These are phyloP conservation scores for Pseudonectria buxi DNA, from an alignment of 2,329 filamentous ascomycete species.

Conservation along the genomic window DNA sequence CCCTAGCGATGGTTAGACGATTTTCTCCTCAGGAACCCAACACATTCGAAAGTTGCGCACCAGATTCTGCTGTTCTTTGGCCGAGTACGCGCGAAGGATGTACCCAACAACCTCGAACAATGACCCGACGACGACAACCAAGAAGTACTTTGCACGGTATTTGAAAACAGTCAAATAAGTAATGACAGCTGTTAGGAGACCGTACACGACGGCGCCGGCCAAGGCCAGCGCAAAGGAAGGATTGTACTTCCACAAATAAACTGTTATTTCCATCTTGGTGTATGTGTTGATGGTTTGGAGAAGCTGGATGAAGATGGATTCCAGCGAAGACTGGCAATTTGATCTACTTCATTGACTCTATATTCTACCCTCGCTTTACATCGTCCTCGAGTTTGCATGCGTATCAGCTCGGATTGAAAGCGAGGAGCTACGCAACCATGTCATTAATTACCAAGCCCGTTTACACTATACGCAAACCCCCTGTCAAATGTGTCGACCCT, in stretches of 20 bases:
- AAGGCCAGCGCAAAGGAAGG: slow-evolving; percentile 37
- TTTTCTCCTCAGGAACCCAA: too few species aligned
- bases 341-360: too few species aligned
- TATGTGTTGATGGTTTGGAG: background rate
- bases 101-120: slow-evolving; percentile 37
- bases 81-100: slow-evolving; percentile 30
- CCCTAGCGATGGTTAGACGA: slow-evolving; percentile 15
- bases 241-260: slow-evolving; percentile 36
- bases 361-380: too few species aligned
- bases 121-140: slow-evolving; percentile 35
- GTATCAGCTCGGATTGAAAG: slow-evolving; percentile 11
- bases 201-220: slow-evolving; percentile 34
- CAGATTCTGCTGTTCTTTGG: slow-evolving; percentile 28
- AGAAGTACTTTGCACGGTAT: slow-evolving; percentile 37
- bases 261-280: slow-evolving; percentile 17
- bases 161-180: slow-evolving; percentile 35
- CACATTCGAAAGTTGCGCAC: slow-evolving; percentile 12
- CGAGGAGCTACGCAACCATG: too few species aligned
- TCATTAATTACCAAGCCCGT: too few species aligned
- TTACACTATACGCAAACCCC: too few species aligned
- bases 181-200: slow-evolving; percentile 30
- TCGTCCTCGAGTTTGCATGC: background rate
- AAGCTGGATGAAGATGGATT: too few species aligned
- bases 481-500: too few species aligned
- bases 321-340: too few species aligned